A percentile compares a stretch with the other conserved stretches of the same genome.
These are phyloP conservation scores for Globisporangium echinulatum DNA, from an alignment of 352 stramenopile species.

Conservation along the genomic window DNA sequence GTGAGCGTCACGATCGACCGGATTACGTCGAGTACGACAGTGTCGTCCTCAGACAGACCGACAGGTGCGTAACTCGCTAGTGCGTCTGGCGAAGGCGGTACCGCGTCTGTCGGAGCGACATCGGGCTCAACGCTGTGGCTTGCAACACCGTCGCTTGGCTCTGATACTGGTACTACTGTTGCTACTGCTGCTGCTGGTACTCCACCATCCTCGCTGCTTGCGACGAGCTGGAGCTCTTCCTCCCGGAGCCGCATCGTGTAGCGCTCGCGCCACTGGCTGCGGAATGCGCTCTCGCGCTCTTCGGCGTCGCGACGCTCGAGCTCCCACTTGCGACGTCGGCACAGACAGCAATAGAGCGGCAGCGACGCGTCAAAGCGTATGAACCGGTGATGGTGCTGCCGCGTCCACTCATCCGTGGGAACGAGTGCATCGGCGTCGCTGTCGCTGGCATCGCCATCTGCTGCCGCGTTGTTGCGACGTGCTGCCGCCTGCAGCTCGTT, in stretches of 20 bases:
- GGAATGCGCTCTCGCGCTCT: conserved; percentile 37
- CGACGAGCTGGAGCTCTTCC: conserved; percentile 32
- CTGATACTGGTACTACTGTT: neutral
- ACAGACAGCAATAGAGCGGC: conserved; percentile 56
- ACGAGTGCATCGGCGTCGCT: conserved; percentile 18
- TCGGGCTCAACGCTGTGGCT: neutral
- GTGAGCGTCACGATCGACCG: conserved; percentile 12
- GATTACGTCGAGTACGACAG: conserved; percentile 12
- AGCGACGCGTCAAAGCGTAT: conserved; percentile 26
- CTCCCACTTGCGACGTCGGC: conserved; percentile 57
- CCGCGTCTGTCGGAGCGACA: neutral
- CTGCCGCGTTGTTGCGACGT: conserved; percentile 10
- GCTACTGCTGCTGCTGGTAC: neutral
- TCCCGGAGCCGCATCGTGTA: conserved; percentile 34
- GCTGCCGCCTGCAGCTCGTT: conserved; percentile 25
- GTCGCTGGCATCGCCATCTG: neutral
- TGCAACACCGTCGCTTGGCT: neutral
- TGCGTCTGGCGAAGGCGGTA: neutral
- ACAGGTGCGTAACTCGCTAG: neutral
- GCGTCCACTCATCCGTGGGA: conserved; percentile 56
- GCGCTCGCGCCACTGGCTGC: conserved; percentile 26
- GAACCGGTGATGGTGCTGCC: conserved; percentile 59
- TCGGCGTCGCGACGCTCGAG: conserved; percentile 34
- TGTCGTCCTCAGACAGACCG: conserved; percentile 3
- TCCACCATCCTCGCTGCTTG: neutral